These are phyloP conservation scores for Hypomontagnella submonticulosa DNA, from an alignment of 495 filamentous ascomycete species.

Conservation along the genomic window DNA sequence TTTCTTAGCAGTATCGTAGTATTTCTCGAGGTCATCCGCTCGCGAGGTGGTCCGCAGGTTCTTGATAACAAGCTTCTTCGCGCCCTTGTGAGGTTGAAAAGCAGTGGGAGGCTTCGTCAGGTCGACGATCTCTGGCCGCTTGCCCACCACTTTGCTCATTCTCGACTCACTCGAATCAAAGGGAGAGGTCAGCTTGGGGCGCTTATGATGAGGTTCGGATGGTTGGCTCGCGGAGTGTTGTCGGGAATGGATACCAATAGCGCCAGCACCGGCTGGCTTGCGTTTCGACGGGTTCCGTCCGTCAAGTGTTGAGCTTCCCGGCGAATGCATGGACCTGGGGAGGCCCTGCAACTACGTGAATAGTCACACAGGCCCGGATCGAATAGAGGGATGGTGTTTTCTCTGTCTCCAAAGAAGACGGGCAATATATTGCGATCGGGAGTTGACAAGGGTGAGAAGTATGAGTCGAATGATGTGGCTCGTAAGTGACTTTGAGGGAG, in stretches of 20 bases:
- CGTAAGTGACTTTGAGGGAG: neutral
- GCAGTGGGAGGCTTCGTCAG: slow-evolving; percentile 49
- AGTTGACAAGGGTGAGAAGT: neutral
- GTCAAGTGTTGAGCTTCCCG: slow-evolving; percentile 36
- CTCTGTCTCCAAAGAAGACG: neutral
- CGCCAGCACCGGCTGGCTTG: slow-evolving; percentile 20
- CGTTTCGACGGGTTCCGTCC: slow-evolving; percentile 47
- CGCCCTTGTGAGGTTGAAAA: slow-evolving; percentile 68
- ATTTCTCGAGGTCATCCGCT: slow-evolving; percentile 57
- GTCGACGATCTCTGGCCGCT: slow-evolving; percentile 55
- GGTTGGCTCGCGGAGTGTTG: slow-evolving; percentile 18
- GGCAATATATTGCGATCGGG: slow-evolving; percentile 7
- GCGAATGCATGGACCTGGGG: slow-evolving; percentile 47
- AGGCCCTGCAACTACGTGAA: slow-evolving; percentile 47
- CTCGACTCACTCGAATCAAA: slow-evolving; percentile 16
- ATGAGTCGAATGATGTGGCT: neutral
- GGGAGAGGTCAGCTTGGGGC: slow-evolving; percentile 22
- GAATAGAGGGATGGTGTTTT: slow-evolving; percentile 3
- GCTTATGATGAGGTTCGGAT: slow-evolving; percentile 30
- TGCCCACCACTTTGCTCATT: slow-evolving; percentile 52
- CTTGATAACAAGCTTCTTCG: slow-evolving; percentile 88
- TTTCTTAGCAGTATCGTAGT: slow-evolving; percentile 75
- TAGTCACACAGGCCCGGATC: slow-evolving; percentile 43
- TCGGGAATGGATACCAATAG: slow-evolving; percentile 20
- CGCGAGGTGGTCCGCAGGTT: slow-evolving; percentile 75